Evolutionary conservation across 1,284 basidiomycete species (phyloP).

Genomic region (Leccinum solheimii): DNA sequence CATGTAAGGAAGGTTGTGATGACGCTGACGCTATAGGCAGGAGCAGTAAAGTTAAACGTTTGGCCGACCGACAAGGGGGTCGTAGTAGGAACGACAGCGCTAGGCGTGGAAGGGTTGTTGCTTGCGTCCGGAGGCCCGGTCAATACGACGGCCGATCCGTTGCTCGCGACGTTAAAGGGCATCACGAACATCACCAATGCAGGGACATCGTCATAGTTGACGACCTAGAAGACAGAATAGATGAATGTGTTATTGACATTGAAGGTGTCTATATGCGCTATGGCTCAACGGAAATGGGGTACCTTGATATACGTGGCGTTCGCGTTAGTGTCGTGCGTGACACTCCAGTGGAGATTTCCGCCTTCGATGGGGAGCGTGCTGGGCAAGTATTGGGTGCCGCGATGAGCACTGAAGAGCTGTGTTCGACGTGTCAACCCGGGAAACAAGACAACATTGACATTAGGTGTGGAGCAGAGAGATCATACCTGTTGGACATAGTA

Average conservation of each 20-base stretch:
- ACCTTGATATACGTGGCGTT: constrained; percentile 60
- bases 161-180: constrained; percentile 50
- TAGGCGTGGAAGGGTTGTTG: constrained; percentile 55
- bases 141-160: constrained; percentile 48
- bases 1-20: constrained; percentile 28
- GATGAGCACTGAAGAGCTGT: constrained; percentile 64
- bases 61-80: constrained; percentile 46
- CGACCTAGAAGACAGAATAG: constrained; percentile 40
- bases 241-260: not conserved
- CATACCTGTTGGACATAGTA: constrained; percentile 66
- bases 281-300: not conserved
- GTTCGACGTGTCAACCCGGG: constrained; percentile 1
- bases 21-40: constrained; percentile 59
- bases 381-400: constrained; percentile 62
- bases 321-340: constrained; percentile 44
- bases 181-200: constrained; percentile 51
- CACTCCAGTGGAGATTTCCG: constrained; percentile 62
- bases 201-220: constrained; percentile 47
- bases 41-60: constrained; percentile 57
- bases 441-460: not conserved
- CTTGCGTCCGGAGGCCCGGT: constrained; percentile 49
- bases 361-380: constrained; percentile 53
- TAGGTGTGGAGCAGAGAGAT: not conserved
- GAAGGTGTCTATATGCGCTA: not conserved
- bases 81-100: constrained; percentile 47